phyloP scores from a whole-genome alignment of 352 stramenopile genomes.

The Pythium grandisporangium region DNA sequence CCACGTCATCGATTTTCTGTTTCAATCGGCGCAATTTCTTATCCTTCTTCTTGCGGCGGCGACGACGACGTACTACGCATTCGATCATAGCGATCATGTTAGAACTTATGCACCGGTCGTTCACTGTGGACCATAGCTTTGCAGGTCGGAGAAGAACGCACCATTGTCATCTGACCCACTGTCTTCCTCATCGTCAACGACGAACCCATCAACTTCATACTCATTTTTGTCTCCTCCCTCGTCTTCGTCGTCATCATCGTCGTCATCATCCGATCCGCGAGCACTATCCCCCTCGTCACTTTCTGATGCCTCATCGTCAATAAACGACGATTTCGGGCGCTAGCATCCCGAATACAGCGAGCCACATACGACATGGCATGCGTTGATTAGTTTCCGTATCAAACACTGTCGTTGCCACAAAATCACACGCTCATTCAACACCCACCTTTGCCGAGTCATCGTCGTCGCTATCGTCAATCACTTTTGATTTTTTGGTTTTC shows the following conservation, averaged over 20 bases:
- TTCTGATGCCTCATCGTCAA: slow-evolving; percentile 86
- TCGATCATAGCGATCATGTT: too few species aligned
- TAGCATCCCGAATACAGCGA: slow-evolving; percentile 14
- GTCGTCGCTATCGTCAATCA: slow-evolving; percentile 46
- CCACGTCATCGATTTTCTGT: slow-evolving; percentile 82
- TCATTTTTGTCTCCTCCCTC: slow-evolving; percentile 82
- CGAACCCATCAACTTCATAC: slow-evolving; percentile 86
- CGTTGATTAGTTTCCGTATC: too few species aligned
- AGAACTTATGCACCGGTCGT: too few species aligned
- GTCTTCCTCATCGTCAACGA: slow-evolving; percentile 77
- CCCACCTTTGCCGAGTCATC: slow-evolving; percentile 51
- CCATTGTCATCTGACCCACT: slow-evolving; percentile 62
- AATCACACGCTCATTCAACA: slow-evolving; percentile 2
- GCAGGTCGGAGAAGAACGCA: too few species aligned
- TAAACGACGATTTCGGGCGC: slow-evolving; percentile 76
- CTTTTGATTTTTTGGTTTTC: slow-evolving; percentile 41
- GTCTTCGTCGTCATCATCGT: slow-evolving; percentile 78
- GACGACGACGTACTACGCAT: slow-evolving; percentile 40
- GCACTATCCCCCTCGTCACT: slow-evolving; percentile 63
- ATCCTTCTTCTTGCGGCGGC: slow-evolving; percentile 76
- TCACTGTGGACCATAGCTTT: too few species aligned
- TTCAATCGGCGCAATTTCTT: slow-evolving; percentile 84
- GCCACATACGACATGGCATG: too few species aligned
- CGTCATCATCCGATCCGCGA: slow-evolving; percentile 33
- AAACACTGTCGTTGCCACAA: slow-evolving; percentile 1